Conservation (phyloP, 441 rosid species). For the Pelargonium australe region DNA sequence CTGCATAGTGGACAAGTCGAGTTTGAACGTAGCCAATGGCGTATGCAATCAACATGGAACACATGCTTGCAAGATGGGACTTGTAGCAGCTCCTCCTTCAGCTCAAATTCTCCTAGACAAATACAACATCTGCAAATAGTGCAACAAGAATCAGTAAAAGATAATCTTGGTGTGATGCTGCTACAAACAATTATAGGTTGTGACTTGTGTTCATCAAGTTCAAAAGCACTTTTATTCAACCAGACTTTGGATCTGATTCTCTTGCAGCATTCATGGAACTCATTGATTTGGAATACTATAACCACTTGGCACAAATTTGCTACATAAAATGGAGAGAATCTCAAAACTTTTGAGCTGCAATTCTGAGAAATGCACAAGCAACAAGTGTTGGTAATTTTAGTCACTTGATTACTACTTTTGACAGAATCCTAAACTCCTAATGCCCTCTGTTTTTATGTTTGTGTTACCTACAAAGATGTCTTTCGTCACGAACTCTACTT, state of each 20-base stretch:
- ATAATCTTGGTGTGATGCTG: neutral
- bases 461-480: neutral
- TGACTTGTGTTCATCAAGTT: neutral
- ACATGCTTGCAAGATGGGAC: slow-evolving; percentile 81
- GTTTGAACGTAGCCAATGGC: slow-evolving; percentile 74
- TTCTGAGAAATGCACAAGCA: neutral
- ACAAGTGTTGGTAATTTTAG: neutral
- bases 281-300: neutral
- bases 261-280: slow-evolving; percentile 3
- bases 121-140: slow-evolving; percentile 63
- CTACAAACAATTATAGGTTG: neutral
- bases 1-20: slow-evolving; percentile 95
- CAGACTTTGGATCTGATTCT: slow-evolving; percentile 4
- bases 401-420: neutral
- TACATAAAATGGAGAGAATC: neutral
- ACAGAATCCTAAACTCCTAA: neutral
- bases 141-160: neutral
- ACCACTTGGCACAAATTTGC: neutral
- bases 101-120: slow-evolving; percentile 81
- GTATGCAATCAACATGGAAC: slow-evolving; percentile 76
- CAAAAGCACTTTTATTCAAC: neutral
- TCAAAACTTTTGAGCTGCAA: neutral
- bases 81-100: slow-evolving; percentile 75
- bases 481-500: too few relatives aligned
- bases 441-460: neutral